These are phyloP conservation scores for Gentiana dahurica DNA, from an alignment of 257 asterid genomes.

Conservation along the genomic window DNA sequence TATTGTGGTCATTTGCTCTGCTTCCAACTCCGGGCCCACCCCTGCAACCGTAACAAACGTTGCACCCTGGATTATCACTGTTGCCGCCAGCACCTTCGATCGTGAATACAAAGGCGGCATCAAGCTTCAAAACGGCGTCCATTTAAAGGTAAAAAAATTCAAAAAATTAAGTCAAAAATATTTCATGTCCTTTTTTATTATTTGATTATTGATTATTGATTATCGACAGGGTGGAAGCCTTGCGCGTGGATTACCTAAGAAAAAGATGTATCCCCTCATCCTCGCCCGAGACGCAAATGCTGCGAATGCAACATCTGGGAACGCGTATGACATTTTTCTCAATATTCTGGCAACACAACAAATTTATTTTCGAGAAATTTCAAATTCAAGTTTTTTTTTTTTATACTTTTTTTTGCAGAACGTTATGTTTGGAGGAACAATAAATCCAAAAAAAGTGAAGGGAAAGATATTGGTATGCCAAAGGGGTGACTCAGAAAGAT, in stretches of 20 bases:
- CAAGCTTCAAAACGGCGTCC: conserved; percentile 20
- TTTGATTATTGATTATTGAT: no score
- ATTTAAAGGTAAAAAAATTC: conserved; percentile 18
- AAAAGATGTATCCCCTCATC: conserved; percentile 26
- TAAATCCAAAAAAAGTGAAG: conserved; percentile 36
- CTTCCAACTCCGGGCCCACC: conserved; percentile 41
- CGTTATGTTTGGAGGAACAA: conserved; percentile 21
- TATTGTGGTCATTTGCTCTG: conserved; percentile 40
- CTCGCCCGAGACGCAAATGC: conserved; percentile 28
- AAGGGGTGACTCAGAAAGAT: conserved; percentile 24
- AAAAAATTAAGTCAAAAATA: no score
- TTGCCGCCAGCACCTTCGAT: conserved; percentile 63
- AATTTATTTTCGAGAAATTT: no score
- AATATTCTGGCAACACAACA: not conserved
- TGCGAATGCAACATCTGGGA: conserved; percentile 14
- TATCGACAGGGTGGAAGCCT: conserved; percentile 42
- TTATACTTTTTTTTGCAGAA: conserved; percentile 18
- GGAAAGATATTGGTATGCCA: conserved; percentile 56
- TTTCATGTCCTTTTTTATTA: no score
- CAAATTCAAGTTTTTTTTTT: not conserved
- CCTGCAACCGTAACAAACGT: conserved; percentile 32
- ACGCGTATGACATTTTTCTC: conserved; percentile 29
- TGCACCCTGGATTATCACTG: conserved; percentile 72
- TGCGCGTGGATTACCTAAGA: conserved; percentile 18
- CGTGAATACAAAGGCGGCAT: conserved; percentile 21